phyloP scores from a whole-genome alignment of 768 basidiomycete species.

The Collybia sp. region DNA sequence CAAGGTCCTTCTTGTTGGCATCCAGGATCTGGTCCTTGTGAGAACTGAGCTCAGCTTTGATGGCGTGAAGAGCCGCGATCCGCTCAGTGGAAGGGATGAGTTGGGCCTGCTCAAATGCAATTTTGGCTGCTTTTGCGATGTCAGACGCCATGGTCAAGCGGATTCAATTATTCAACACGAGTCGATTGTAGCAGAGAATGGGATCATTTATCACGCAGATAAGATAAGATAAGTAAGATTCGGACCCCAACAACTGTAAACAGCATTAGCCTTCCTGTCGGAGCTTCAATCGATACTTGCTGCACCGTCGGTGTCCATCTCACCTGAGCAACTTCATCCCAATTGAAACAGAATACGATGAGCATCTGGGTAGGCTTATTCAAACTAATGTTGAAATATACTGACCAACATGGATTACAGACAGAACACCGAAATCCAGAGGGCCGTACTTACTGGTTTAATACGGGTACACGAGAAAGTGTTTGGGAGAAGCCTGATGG shows the following conservation, averaged over 20 bases:
- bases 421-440: constrained; percentile 94
- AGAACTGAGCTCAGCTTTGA: constrained; percentile 60
- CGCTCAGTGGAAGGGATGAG: constrained; percentile 67
- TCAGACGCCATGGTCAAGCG: constrained; percentile 32
- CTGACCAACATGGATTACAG: constrained; percentile 29
- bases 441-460: constrained; percentile 98
- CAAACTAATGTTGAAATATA: not conserved
- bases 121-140: constrained; percentile 77
- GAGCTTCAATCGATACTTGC: not conserved
- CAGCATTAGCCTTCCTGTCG: not conserved
- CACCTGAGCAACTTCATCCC: not conserved
- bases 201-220: too few relatives aligned
- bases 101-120: constrained; percentile 85
- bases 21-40: constrained; percentile 66
- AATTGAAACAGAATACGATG: not conserved
- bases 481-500: constrained; percentile 99
- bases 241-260: not conserved
- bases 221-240: constrained; percentile 8
- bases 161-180: constrained; percentile 5
- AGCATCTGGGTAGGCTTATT: not conserved
- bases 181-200: too few relatives aligned
- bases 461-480: constrained; percentile 81
- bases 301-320: not conserved
- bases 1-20: constrained; percentile 80
- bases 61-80: constrained; percentile 64